phyloP scores from a whole-genome alignment of 768 basidiomycete genomes.

The Panaeolus cyanescens region DNA sequence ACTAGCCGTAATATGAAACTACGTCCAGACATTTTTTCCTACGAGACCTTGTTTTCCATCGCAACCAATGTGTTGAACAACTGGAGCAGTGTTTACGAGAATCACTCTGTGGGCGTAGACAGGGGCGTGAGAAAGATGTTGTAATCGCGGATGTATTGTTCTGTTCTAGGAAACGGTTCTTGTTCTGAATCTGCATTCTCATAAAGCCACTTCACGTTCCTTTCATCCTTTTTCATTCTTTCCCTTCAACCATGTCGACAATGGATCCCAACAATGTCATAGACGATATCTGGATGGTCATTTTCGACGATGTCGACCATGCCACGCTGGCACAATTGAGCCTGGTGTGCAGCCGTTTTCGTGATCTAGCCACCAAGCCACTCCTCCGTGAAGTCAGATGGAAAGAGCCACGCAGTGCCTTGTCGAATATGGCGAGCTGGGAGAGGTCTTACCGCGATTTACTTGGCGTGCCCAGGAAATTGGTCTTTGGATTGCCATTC shows the following conservation, averaged over 20 bases:
- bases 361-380: constrained; percentile 22
- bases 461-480: constrained; percentile 15
- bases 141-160: background rate
- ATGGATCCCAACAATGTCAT: constrained; percentile 21
- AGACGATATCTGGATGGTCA: constrained; percentile 32
- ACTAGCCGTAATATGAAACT: too few relatives aligned
- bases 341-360: constrained; percentile 24
- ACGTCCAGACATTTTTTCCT: too few relatives aligned
- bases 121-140: background rate
- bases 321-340: constrained; percentile 20
- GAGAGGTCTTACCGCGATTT: constrained; percentile 11
- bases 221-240: background rate
- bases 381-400: constrained; percentile 26
- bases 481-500: constrained; percentile 25
- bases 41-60: too few relatives aligned
- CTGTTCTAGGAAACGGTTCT: background rate
- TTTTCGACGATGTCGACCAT: constrained; percentile 27
- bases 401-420: constrained; percentile 18
- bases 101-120: too few relatives aligned
- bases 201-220: background rate
- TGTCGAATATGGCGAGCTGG: constrained; percentile 26
- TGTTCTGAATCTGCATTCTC: background rate
- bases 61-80: too few relatives aligned
- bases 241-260: background rate
- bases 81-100: too few relatives aligned